Percentiles rank a stretch among this genome's conserved stretches.
These are phyloP conservation scores for Aspergillus sp. DNA, from an alignment of 2,329 filamentous ascomycete genomes.

Conservation along the genomic window DNA sequence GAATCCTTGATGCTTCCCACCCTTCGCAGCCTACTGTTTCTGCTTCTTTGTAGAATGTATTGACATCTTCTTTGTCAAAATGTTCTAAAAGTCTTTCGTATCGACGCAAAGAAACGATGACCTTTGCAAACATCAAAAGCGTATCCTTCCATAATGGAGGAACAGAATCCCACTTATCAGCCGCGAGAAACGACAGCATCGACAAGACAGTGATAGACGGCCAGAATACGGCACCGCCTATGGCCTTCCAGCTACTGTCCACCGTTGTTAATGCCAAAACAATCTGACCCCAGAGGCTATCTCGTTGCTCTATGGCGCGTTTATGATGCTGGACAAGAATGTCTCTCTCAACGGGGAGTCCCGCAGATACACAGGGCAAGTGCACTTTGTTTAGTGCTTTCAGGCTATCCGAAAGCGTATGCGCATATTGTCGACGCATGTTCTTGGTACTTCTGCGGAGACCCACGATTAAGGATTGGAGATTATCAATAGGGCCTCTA, in stretches of 20 bases:
- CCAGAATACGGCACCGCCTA: neutral
- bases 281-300: neutral
- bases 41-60: conserved; percentile 13
- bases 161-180: neutral
- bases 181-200: neutral
- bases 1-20: neutral
- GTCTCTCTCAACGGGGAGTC: neutral
- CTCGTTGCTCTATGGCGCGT: neutral
- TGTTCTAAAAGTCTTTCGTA: conserved; percentile 8
- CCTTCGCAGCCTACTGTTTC: neutral
- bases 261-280: neutral
- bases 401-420: neutral
- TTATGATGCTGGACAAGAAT: neutral
- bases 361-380: neutral
- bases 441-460: neutral
- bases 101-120: conserved; percentile 5
- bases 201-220: neutral
- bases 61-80: conserved; percentile 4
- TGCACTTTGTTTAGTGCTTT: neutral
- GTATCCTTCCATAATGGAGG: conserved; percentile 6
- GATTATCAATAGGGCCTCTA: neutral
- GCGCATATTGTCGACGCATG: neutral
- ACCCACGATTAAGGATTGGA: neutral
- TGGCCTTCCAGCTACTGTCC: neutral
- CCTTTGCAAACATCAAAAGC: conserved; percentile 5